Conservation (phyloP, 257 asterid species). For the Gentiana macrophylla region DNA sequence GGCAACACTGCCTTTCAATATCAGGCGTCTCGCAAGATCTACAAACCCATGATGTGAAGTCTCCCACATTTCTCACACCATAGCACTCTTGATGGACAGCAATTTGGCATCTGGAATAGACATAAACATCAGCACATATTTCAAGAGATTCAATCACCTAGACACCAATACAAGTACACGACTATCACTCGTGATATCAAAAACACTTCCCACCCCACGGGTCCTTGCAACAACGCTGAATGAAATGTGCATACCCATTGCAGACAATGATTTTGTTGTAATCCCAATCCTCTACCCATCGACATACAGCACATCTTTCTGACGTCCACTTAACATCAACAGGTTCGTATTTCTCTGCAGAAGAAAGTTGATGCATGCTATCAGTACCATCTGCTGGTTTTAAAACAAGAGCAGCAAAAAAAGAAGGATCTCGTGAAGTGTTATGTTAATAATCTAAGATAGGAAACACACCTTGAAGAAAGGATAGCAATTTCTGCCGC, state of each 20-base stretch:
- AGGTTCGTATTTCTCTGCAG: slow-evolving; percentile 81
- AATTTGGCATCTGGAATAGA: slow-evolving; percentile 75
- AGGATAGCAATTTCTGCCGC: slow-evolving; percentile 72
- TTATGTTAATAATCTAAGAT: slow-evolving; percentile 4
- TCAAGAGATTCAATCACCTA: too few relatives aligned
- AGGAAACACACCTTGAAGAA: slow-evolving; percentile 69
- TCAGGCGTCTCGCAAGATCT: slow-evolving; percentile 95
- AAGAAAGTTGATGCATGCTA: slow-evolving; percentile 14
- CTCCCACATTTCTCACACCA: slow-evolving; percentile 90
- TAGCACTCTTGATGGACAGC: slow-evolving; percentile 99
- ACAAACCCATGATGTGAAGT: slow-evolving; percentile 98
- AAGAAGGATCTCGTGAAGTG: slow-evolving; percentile 8
- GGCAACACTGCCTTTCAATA: slow-evolving; percentile 91
- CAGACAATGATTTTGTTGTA: slow-evolving; percentile 79
- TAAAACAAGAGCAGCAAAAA: slow-evolving; percentile 9
- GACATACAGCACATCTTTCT: slow-evolving; percentile 99
- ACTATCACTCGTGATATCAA: background rate
- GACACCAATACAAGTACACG: background rate
- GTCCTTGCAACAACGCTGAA: background rate
- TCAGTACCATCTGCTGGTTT: slow-evolving; percentile 10
- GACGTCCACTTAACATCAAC: slow-evolving; percentile 93
- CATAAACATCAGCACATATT: slow-evolving; percentile 11
- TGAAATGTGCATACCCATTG: slow-evolving; percentile 17
- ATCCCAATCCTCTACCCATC: slow-evolving; percentile 99
- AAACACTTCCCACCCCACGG: background rate